Percentiles rank a stretch among this genome's conserved stretches.
Evolutionary conservation across 2,329 filamentous ascomycete genomes (phyloP).

Genomic region (Leptographium lundbergii): DNA sequence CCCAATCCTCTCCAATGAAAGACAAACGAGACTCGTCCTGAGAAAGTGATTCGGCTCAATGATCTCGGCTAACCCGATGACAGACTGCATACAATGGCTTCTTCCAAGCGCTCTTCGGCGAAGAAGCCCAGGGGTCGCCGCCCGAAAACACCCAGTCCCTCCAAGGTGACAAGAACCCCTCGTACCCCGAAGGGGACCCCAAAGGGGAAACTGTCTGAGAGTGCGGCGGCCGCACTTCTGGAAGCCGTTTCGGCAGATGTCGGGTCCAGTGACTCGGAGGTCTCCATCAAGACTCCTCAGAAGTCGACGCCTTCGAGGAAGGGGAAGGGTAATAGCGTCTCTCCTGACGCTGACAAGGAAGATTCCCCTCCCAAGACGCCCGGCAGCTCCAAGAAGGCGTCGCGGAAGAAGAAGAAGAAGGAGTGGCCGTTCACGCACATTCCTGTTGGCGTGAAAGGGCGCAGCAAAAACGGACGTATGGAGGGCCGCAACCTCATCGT

Average conservation of each 20-base stretch:
- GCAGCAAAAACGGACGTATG: conserved; percentile 18
- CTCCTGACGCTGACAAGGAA: not conserved
- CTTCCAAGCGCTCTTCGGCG: not conserved
- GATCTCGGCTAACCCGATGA: not conserved
- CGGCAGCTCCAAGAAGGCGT: not conserved
- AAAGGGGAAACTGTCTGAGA: not conserved
- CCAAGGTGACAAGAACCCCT: not conserved
- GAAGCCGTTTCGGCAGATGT: not conserved
- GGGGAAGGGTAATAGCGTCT: too few species aligned
- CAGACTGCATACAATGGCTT: not conserved
- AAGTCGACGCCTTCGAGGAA: not conserved
- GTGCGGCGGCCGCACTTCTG: not conserved
- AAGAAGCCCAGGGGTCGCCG: not conserved
- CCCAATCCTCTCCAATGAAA: too few species aligned
- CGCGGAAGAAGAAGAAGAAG: not conserved
- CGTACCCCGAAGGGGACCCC: too few species aligned
- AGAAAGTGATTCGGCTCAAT: not conserved
- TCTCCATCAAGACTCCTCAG: not conserved
- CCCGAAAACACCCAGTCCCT: not conserved
- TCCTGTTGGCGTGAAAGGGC: conserved; percentile 8
- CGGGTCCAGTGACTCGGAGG: not conserved
- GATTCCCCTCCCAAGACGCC: not conserved
- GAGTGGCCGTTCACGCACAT: conserved; percentile 9
- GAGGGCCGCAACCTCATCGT: conserved; percentile 26
- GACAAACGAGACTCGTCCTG: not conserved